Percentiles rank a stretch among this genome's conserved stretches.
These are phyloP conservation scores for Xylaria venustula DNA, from an alignment of 495 filamentous ascomycete species.

Conservation along the genomic window DNA sequence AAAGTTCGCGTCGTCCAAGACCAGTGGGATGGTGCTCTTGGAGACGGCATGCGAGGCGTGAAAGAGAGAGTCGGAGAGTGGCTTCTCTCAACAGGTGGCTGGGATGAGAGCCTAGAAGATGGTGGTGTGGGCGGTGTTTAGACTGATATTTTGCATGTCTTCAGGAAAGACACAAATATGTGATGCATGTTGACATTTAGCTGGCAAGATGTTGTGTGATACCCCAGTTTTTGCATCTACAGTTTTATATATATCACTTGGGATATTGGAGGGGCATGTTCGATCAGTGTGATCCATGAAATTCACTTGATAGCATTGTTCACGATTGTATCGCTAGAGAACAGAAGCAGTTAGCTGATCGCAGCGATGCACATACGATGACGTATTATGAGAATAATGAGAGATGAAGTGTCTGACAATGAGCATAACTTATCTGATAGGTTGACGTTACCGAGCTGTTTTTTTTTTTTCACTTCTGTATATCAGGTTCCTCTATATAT, in stretches of 20 bases:
- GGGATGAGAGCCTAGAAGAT: constrained; percentile 64
- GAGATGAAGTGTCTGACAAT: background rate
- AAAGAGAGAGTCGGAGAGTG: constrained; percentile 62
- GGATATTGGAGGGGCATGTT: background rate
- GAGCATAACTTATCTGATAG: too few relatives aligned
- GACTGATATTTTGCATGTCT: background rate
- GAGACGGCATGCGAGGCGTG: constrained; percentile 46
- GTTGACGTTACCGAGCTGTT: too few relatives aligned
- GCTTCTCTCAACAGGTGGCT: constrained; percentile 66
- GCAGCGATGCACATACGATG: background rate
- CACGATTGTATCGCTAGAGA: background rate
- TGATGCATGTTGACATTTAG: constrained; percentile 1
- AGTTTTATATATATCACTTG: background rate
- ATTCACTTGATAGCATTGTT: background rate
- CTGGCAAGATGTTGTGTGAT: constrained; percentile 10
- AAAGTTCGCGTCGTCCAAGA: constrained; percentile 87
- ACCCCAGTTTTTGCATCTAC: constrained; percentile 5
- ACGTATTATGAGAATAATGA: constrained; percentile 2
- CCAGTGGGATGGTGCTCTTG: constrained; percentile 65
- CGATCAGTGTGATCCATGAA: background rate
- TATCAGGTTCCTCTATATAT: too few relatives aligned
- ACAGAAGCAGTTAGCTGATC: background rate
- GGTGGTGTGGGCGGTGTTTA: constrained; percentile 45
- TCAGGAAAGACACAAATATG: background rate
- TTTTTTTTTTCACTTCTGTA: too few relatives aligned